These are phyloP conservation scores for Fusarium sp. DNA, from an alignment of 2,329 filamentous ascomycete genomes.

Conservation along the genomic window DNA sequence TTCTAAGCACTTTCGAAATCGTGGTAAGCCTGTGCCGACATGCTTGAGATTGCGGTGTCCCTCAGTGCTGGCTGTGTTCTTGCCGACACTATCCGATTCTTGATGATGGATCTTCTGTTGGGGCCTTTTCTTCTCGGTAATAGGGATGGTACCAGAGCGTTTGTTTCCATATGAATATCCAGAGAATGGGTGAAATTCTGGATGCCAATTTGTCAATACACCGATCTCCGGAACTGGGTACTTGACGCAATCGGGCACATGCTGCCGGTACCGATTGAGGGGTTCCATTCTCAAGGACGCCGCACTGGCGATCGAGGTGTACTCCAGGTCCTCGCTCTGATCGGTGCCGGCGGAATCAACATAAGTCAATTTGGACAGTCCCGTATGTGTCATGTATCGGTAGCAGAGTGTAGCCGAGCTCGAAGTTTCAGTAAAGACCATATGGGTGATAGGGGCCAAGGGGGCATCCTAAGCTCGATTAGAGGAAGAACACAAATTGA, in stretches of 20 bases:
- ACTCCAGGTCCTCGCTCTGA: constrained; percentile 8
- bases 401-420: constrained; percentile 27
- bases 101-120: neutral
- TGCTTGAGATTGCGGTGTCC: neutral
- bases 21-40: neutral
- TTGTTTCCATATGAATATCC: constrained; percentile 30
- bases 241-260: constrained; percentile 5
- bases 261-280: neutral
- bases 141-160: neutral
- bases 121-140: neutral
- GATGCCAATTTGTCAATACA: neutral
- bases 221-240: neutral
- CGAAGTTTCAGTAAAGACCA: constrained; percentile 33
- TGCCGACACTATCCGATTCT: neutral
- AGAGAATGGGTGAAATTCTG: constrained; percentile 24
- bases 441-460: constrained; percentile 22
- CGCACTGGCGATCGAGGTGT: constrained; percentile 24
- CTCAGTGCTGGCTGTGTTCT: neutral
- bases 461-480: constrained; percentile 24
- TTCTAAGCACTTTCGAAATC: neutral
- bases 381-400: constrained; percentile 41
- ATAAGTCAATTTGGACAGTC: constrained; percentile 40
- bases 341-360: neutral
- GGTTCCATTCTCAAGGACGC: constrained; percentile 32
- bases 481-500: neutral